A percentile compares a stretch with the other conserved stretches of the same genome.
Evolutionary conservation across 2,329 filamentous ascomycete genomes (phyloP).

Genomic region (Plectosphaerella cucumerina): DNA sequence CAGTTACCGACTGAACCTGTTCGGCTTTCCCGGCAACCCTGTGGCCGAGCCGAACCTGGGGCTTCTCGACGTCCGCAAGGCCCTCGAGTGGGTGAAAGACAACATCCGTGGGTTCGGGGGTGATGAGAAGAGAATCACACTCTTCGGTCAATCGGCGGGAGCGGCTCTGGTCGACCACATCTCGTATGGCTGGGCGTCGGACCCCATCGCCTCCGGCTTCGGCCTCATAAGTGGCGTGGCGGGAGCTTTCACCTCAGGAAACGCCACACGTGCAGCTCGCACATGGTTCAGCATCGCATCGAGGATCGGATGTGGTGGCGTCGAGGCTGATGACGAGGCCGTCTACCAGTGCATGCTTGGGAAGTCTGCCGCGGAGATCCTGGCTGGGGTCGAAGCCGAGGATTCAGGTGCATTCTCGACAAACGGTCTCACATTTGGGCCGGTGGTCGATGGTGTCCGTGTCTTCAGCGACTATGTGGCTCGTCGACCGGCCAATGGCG

Average conservation of each 20-base stretch:
- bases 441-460: slow-evolving; percentile 5
- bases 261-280: background rate
- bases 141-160: slow-evolving; percentile 23
- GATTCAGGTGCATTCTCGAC: background rate
- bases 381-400: background rate
- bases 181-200: background rate
- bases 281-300: slow-evolving; percentile 14
- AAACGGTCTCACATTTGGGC: slow-evolving; percentile 3
- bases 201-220: slow-evolving; percentile 8
- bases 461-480: slow-evolving; percentile 7
- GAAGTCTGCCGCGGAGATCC: too few species aligned
- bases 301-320: slow-evolving; percentile 21
- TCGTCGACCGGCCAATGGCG: slow-evolving; percentile 6
- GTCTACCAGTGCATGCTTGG: slow-evolving; percentile 15
- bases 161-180: too few species aligned
- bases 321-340: slow-evolving; percentile 10
- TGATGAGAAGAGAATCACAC: slow-evolving; percentile 16
- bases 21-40: slow-evolving; percentile 6
- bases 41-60: slow-evolving; percentile 11
- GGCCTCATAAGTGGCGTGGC: slow-evolving; percentile 19
- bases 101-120: slow-evolving; percentile 15
- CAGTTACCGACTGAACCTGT: background rate
- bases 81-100: slow-evolving; percentile 15
- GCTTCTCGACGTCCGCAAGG: slow-evolving; percentile 14
- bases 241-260: background rate